Evolutionary conservation across 2,329 filamentous ascomycete genomes (phyloP), one percentile per base, ranked within the genome.

Genomic region (Aspergillus tamarii): DNA sequence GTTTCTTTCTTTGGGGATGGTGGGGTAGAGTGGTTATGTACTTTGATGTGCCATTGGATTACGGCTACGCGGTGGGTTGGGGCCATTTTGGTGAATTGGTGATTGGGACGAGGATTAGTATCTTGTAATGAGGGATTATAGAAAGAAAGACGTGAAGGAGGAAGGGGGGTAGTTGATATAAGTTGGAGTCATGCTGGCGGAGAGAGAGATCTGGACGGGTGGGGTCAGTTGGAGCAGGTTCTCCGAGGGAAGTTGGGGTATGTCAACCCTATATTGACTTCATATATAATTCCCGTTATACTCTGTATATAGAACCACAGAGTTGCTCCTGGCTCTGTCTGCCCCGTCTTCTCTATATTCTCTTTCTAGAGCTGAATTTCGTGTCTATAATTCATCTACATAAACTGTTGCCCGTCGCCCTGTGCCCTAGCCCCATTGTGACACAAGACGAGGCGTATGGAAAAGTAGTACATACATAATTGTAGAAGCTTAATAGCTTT

Each of bases 11-110:
- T n/a, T n/a, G 14, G 9, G 19, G 30, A 21, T 32, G 23, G 28
- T 21, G 43, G 23, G 28, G 50, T 41, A 39, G 56, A 48, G 19
- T 4, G 8, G 23, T 11, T 11, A n/a, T 64, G 30, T 57, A 77
- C 77, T 67, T 78, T 74, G 62, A 78, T 77, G 43, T 74, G 72
- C 75, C 77, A 78, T 66, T 79, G 77, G 23, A 76, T 74, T 8
- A 77, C 71, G 23, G 76, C 76, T 8, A 78, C 69, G n/a, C 73
- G 73, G 26, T 67, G 71, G n/a, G 64, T 69, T 19, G 74, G 68
- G 10, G 75, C 67, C 76, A 77, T 75, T 28, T 6, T 66, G 11
- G 23, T n/a, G 41, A 21, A 16, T 41, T 34, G 46, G 19, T 19
- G 39, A 41, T 41, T 41, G 39, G 39, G 1, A 9, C 0, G 11